Evolutionary conservation across 352 stramenopile genomes (phyloP).

Genomic region (Blastocystis sp.): DNA sequence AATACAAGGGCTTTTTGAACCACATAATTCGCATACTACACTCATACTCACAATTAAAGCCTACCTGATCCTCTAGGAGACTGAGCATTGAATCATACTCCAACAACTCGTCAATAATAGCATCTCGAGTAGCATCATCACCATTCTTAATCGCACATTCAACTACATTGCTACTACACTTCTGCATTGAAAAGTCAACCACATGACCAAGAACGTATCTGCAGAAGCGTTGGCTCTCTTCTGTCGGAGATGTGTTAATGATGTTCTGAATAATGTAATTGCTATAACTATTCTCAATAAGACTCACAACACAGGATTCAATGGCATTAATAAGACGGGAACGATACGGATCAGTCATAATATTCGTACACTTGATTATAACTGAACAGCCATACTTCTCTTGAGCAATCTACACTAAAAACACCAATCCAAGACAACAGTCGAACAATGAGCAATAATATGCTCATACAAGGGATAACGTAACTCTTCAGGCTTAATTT

Average conservation of each 20-base stretch:
- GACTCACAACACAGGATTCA: constrained; percentile 89
- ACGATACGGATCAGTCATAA: constrained; percentile 77
- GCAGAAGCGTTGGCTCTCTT: constrained; percentile 63
- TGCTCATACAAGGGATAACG: constrained; percentile 93
- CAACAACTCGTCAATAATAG: constrained; percentile 78
- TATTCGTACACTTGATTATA: constrained; percentile 89
- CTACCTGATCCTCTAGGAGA: neutral
- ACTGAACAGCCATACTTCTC: constrained; percentile 94
- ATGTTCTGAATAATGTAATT: constrained; percentile 87
- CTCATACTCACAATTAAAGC: neutral
- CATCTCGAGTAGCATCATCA: constrained; percentile 75
- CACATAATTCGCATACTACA: constrained; percentile 96
- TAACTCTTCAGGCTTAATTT: constrained; percentile 86
- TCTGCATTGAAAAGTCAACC: constrained; percentile 91
- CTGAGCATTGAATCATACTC: neutral
- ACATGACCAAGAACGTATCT: constrained; percentile 79
- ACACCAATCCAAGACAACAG: neutral
- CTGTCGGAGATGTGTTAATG: constrained; percentile 72
- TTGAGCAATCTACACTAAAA: constrained; percentile 80
- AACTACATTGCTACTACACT: constrained; percentile 97
- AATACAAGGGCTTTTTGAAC: constrained; percentile 91
- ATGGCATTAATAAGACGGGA: constrained; percentile 88
- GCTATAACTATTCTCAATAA: constrained; percentile 85
- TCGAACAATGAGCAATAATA: constrained; percentile 82
- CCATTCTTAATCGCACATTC: constrained; percentile 95